A percentile compares a stretch with the other conserved stretches of the same genome.
Evolutionary conservation across 2,329 filamentous ascomycete genomes (phyloP).

Genomic region (Penicillium frequentans): DNA sequence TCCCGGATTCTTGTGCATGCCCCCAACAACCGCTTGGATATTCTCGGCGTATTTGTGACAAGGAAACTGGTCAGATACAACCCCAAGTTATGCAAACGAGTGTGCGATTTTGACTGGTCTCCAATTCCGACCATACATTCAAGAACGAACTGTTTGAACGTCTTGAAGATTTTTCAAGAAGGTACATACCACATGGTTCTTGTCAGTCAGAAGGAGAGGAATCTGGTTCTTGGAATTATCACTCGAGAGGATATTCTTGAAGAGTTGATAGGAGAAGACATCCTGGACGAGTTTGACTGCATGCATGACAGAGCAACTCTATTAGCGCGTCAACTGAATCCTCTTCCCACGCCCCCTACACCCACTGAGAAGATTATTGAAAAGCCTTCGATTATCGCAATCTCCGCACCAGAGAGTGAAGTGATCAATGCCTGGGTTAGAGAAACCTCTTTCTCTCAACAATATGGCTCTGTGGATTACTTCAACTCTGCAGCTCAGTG

Average conservation of each 20-base stretch:
- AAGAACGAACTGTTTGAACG: constrained; percentile 92
- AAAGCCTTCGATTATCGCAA: not conserved
- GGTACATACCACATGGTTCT: constrained; percentile 98
- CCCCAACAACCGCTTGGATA: constrained; percentile 77
- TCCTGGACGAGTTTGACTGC: not conserved
- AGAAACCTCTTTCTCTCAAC: not conserved
- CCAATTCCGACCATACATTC: constrained; percentile 90
- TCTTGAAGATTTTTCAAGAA: constrained; percentile 99
- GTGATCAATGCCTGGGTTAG: constrained; percentile 1
- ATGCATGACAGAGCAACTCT: not conserved
- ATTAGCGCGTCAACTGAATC: not conserved
- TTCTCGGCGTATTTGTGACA: constrained; percentile 93
- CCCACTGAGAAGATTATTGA: not conserved
- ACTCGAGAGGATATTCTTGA: constrained; percentile 75
- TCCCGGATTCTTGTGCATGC: constrained; percentile 92
- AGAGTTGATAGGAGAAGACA: not conserved
- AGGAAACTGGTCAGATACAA: constrained; percentile 99
- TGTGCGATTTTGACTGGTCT: constrained; percentile 85
- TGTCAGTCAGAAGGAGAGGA: constrained; percentile 82
- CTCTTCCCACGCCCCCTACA: not conserved
- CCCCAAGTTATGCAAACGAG: constrained; percentile 81
- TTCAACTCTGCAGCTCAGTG: constrained; percentile 2
- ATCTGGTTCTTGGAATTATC: constrained; percentile 85
- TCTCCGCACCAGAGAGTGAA: constrained; percentile 1
- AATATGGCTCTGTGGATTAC: constrained; percentile 1